Evolutionary conservation across 331 rosid species (phyloP).

Genomic region (Cydonia oblonga): DNA sequence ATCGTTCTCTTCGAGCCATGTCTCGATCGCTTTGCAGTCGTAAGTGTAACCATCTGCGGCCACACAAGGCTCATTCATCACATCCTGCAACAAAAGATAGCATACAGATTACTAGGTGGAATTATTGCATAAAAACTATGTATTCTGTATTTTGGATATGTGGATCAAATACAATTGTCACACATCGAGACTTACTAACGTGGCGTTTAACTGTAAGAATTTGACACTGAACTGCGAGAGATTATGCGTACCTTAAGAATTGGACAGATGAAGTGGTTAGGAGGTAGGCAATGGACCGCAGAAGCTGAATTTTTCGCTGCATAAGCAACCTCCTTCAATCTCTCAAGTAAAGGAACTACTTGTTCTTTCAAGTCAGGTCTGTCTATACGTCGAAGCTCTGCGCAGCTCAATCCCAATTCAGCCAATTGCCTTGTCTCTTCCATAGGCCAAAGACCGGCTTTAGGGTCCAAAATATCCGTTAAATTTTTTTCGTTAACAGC

Average conservation of each 20-base stretch:
- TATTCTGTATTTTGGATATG: too few species aligned
- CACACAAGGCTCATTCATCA: constrained; percentile 87
- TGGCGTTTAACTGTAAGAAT: background rate
- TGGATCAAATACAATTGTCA: too few species aligned
- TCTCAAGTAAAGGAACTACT: constrained; percentile 57
- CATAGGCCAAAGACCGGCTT: constrained; percentile 80
- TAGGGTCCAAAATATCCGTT: constrained; percentile 51
- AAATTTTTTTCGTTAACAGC: constrained; percentile 38
- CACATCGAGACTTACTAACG: background rate
- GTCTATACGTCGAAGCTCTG: constrained; percentile 74
- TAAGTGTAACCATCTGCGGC: constrained; percentile 94
- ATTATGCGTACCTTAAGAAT: constrained; percentile 54
- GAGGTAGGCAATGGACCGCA: constrained; percentile 34
- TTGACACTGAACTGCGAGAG: background rate
- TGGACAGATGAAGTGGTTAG: constrained; percentile 87
- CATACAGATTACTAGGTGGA: background rate
- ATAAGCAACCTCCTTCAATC: constrained; percentile 54
- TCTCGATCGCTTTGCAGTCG: constrained; percentile 58
- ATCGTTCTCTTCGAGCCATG: constrained; percentile 50
- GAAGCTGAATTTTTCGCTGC: constrained; percentile 29
- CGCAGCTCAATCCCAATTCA: constrained; percentile 60
- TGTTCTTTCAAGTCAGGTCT: constrained; percentile 67
- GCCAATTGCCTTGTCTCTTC: constrained; percentile 66
- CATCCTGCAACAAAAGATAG: constrained; percentile 43
- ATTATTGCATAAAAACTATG: background rate